Evolutionary conservation across 805 yeast species (phyloP).

Genomic region (Metschnikowia shivogae): DNA sequence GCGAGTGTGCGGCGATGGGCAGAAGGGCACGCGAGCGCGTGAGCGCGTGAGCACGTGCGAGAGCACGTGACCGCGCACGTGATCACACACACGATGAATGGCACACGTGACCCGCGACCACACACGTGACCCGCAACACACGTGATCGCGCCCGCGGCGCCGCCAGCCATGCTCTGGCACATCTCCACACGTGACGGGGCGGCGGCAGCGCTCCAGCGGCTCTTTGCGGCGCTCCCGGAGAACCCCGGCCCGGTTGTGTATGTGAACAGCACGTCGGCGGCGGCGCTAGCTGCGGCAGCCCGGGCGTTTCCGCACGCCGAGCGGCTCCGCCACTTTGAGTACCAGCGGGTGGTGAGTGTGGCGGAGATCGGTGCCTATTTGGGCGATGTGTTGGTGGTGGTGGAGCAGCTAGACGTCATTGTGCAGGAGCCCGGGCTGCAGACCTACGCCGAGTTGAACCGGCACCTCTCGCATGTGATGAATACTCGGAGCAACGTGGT

Average conservation of each 20-base stretch:
- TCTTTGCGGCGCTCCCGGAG: slow-evolving; percentile 7
- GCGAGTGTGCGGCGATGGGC: background rate
- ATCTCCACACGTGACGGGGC: slow-evolving; percentile 4
- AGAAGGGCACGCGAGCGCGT: background rate
- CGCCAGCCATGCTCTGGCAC: slow-evolving; percentile 8
- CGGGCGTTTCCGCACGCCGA: slow-evolving; percentile 1
- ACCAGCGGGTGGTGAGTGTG: slow-evolving; percentile 14
- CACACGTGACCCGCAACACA: no score
- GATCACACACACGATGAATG: no score
- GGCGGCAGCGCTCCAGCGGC: slow-evolving; percentile 5
- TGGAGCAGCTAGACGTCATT: slow-evolving; percentile 16
- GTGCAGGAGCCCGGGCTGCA: slow-evolving; percentile 12
- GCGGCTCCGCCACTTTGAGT: slow-evolving; percentile 8
- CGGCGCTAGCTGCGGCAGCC: slow-evolving; percentile 13
- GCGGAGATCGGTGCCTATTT: slow-evolving; percentile 7
- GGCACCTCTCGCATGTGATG: slow-evolving; percentile 9
- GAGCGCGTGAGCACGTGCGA: no score
- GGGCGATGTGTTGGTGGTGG: slow-evolving; percentile 10
- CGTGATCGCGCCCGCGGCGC: no score
- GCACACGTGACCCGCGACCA: no score
- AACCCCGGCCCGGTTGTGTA: slow-evolving; percentile 6
- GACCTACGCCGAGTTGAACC: slow-evolving; percentile 11
- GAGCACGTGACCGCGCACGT: background rate
- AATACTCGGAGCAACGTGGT: slow-evolving; percentile 4
- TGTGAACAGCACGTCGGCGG: slow-evolving; percentile 14